A percentile compares a stretch with the other conserved stretches of the same genome.
These are phyloP conservation scores for Paramecium caudatum DNA, from an alignment of 73 alveolate genomes.

Conservation along the genomic window DNA sequence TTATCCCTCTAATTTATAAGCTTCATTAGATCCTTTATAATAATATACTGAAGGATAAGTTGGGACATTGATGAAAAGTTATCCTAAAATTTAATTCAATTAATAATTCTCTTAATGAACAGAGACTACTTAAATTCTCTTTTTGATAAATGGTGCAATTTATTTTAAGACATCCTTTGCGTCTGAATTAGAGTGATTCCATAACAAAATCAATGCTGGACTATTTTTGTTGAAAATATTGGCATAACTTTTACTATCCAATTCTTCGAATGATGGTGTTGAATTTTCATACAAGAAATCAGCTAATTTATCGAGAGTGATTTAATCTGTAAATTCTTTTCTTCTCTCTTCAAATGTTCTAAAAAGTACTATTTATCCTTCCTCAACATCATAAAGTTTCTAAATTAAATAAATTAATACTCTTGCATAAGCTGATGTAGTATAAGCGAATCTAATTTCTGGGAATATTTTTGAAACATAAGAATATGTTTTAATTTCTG, in stretches of 20 bases:
- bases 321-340: conserved; percentile 37
- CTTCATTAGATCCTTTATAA: not conserved
- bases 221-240: not conserved
- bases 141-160: conserved; percentile 48
- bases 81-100: not conserved
- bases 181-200: not conserved
- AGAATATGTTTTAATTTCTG: not conserved
- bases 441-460: conserved; percentile 13
- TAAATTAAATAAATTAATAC: not conserved
- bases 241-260: not conserved
- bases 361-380: conserved; percentile 1
- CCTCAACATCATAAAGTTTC: conserved; percentile 57
- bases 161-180: not conserved
- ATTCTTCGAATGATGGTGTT: conserved; percentile 52
- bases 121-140: conserved; percentile 39
- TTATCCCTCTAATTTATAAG: conserved; percentile 6
- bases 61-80: not conserved
- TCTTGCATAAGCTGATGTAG: conserved; percentile 23
- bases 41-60: conserved; percentile 42
- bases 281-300: conserved; percentile 1
- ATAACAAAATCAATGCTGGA: conserved; percentile 40
- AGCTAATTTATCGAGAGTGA: conserved; percentile 10
- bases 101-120: conserved; percentile 19
- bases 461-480: conserved; percentile 28
- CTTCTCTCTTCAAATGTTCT: conserved; percentile 66